phyloP scores from a whole-genome alignment of 768 basidiomycete genomes.

The Auriculariales sp. region DNA sequence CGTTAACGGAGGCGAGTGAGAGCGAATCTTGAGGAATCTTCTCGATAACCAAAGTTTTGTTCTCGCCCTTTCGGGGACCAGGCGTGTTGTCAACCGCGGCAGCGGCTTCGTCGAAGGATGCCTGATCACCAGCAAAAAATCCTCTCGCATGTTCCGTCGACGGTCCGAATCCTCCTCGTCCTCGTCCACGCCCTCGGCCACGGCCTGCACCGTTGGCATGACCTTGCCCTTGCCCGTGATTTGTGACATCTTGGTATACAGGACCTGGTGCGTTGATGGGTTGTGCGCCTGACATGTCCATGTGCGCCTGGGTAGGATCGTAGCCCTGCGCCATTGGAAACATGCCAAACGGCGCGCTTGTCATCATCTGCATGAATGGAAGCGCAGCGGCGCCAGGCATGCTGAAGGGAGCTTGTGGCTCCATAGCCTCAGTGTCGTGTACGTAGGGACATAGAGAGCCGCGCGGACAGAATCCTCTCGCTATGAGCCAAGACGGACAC shows the following conservation, averaged over 20 bases:
- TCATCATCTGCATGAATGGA: slow-evolving; percentile 63
- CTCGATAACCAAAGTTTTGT: slow-evolving; percentile 82
- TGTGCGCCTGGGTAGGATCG: slow-evolving; percentile 64
- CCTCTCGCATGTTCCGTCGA: slow-evolving; percentile 34
- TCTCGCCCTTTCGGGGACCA: slow-evolving; percentile 22
- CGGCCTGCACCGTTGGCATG: slow-evolving; percentile 5
- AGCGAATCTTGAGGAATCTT: slow-evolving; percentile 84
- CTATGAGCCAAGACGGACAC: slow-evolving; percentile 25
- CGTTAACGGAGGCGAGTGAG: slow-evolving; percentile 60
- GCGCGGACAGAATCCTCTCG: slow-evolving; percentile 81
- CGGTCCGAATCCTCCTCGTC: slow-evolving; percentile 26
- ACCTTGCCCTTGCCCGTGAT: slow-evolving; percentile 13
- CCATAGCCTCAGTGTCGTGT: slow-evolving; percentile 78
- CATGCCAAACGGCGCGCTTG: slow-evolving; percentile 39
- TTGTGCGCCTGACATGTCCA: slow-evolving; percentile 77
- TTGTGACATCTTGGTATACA: slow-evolving; percentile 78
- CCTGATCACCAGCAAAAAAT: slow-evolving; percentile 50
- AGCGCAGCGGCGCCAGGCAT: slow-evolving; percentile 41
- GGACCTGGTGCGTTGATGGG: too few relatives aligned
- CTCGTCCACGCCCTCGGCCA: slow-evolving; percentile 20
- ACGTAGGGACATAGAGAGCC: slow-evolving; percentile 85
- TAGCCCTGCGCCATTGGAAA: slow-evolving; percentile 25
- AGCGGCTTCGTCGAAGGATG: slow-evolving; percentile 46
- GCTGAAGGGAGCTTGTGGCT: slow-evolving; percentile 32
- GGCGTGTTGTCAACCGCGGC: too few relatives aligned